A percentile compares a stretch with the other conserved stretches of the same genome.
phyloP scores from a whole-genome alignment of 2,329 filamentous ascomycete species.

The Diaporthe aspalathi region DNA sequence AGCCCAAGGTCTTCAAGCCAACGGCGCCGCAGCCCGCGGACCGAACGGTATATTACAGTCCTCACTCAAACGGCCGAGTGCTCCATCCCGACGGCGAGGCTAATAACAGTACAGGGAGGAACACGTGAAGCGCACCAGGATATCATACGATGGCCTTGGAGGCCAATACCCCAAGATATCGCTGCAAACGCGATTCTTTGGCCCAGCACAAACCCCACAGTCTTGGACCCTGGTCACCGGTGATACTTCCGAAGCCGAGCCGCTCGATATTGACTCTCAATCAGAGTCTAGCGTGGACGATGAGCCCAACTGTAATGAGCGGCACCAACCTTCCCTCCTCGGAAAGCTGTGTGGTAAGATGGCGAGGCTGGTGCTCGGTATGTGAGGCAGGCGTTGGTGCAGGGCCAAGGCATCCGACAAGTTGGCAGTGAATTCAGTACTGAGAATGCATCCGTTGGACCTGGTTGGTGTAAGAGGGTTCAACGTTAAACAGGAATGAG shows the following conservation, averaged over 20 bases:
- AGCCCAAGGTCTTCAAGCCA: not conserved
- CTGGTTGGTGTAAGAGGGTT: no score
- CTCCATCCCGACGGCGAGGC: not conserved
- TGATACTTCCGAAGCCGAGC: not conserved
- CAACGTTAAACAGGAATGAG: not conserved
- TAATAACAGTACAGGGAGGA: slow-evolving; percentile 1
- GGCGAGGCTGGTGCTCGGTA: slow-evolving; percentile 7
- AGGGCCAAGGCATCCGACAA: not conserved
- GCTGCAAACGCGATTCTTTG: not conserved
- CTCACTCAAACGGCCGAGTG: not conserved
- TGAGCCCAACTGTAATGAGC: not conserved
- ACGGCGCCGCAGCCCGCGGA: slow-evolving; percentile 4
- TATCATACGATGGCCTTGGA: slow-evolving; percentile 20
- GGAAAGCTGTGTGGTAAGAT: slow-evolving; percentile 17
- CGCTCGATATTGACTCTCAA: not conserved
- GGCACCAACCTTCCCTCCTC: not conserved
- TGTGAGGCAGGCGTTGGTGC: not conserved
- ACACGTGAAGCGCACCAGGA: slow-evolving; percentile 32
- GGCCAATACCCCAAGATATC: slow-evolving; percentile 5
- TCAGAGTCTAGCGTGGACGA: not conserved
- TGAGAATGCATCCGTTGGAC: no score
- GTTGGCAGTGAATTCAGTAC: not conserved
- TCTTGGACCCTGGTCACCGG: not conserved
- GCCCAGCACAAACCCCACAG: not conserved
- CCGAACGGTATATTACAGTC: slow-evolving; percentile 20